Evolutionary conservation across 345 rosid species (phyloP).

Genomic region (Aurinia saxatilis): DNA sequence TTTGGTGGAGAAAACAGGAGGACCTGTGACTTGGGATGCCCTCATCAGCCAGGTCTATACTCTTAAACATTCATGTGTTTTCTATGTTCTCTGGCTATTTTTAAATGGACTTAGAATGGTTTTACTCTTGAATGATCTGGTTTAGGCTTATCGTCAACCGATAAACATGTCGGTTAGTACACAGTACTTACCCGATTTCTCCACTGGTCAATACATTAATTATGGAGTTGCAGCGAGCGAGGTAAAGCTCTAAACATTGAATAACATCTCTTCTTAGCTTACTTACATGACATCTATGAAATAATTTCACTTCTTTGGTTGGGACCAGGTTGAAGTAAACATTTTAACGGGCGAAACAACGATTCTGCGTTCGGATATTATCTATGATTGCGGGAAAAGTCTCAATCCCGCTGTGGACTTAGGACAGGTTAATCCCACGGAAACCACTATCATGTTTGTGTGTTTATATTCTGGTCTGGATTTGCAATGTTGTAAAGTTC

Average conservation of each 20-base stretch:
- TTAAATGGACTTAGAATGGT: background rate
- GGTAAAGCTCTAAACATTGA: constrained; percentile 43
- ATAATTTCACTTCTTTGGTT: background rate
- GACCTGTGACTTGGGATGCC: constrained; percentile 59
- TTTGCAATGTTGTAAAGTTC: background rate
- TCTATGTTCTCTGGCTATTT: background rate
- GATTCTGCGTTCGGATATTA: constrained; percentile 64
- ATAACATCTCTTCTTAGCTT: constrained; percentile 1
- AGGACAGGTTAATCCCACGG: constrained; percentile 63
- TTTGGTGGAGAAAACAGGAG: constrained; percentile 40
- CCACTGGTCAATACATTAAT: constrained; percentile 52
- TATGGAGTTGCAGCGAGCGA: constrained; percentile 93
- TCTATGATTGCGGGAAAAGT: constrained; percentile 93
- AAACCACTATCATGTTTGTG: background rate
- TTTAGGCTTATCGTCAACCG: constrained; percentile 25
- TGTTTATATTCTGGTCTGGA: background rate
- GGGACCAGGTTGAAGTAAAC: constrained; percentile 68
- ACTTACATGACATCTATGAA: background rate
- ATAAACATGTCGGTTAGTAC: constrained; percentile 54
- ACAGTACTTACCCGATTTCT: constrained; percentile 37
- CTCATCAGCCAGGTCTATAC: constrained; percentile 63
- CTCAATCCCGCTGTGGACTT: constrained; percentile 96
- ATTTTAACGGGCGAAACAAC: constrained; percentile 75
- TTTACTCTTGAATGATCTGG: background rate
- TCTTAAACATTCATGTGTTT: constrained; percentile 1